Base-by-base conservation (phyloP, 345 rosid genomes). In the Syzygium aqueum region DNA sequence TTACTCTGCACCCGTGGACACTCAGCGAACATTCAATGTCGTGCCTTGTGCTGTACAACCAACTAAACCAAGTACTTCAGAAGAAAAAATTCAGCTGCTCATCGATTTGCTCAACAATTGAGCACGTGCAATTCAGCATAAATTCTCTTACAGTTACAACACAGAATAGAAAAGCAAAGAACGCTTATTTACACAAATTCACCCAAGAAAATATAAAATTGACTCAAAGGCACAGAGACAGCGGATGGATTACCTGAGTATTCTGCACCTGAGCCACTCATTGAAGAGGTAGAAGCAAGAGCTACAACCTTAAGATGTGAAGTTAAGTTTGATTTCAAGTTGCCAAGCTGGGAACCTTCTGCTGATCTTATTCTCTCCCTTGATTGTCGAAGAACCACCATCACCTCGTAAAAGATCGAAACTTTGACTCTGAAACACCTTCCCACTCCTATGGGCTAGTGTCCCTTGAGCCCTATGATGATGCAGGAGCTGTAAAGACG, bases 271-370 rank as follows among this genome's bases (percentile, higher is more conserved):
- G 89, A 57, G 78, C 87, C 87, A 52, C 85, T 86, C 30, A 63
- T 40, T 5, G 89, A 85, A 59, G 89, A 57, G 12, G 87, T 56
- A 27, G 88, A 87, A 65, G 89, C 86, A 84, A 67, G 83, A 84
- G 86, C 83, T 50, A 65, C 67, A 28, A 87, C 49, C 87, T 63
- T 46, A 6, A 51, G 85, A 51, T 53, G 7, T 53, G 85, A 84
- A 49, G 27, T n/a, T 9, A 43, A 28, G 57, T 17, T 52, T 28
- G 46, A n/a, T 28, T 84, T 40, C 54, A 19, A 30, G 22, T 57
- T 84, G 85, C 86, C 73, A 87, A 61, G 86, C 23, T 10, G 12
- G 51, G 86, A 87, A 30, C 59, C 84, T 77, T 52, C 37, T 57
- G 77, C 52, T 37, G 82, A 37, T 67, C 78, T 33, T 9, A 0